phyloP scores from a whole-genome alignment of 768 basidiomycete genomes.

The Xerocomus spinulosus region DNA sequence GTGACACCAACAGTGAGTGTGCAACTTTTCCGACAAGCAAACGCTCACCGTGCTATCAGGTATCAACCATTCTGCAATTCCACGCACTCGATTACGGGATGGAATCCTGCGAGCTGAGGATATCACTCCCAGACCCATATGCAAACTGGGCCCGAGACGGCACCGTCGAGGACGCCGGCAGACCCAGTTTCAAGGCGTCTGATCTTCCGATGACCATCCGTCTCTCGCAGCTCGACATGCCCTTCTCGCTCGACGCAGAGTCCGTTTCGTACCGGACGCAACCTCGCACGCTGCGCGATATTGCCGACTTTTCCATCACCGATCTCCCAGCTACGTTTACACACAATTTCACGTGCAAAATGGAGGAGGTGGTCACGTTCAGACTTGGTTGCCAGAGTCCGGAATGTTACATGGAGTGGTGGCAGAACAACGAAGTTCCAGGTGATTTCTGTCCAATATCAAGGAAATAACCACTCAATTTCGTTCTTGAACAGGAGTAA shows the following conservation, averaged over 20 bases:
- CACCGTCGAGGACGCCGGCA: neutral
- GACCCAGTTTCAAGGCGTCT: neutral
- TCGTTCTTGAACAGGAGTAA: neutral
- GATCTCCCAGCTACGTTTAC: neutral
- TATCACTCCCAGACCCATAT: neutral
- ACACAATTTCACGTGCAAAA: slow-evolving; percentile 5
- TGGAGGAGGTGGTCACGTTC: slow-evolving; percentile 6
- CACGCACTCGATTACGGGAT: slow-evolving; percentile 4
- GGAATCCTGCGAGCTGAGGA: slow-evolving; percentile 3
- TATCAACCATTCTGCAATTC: slow-evolving; percentile 7
- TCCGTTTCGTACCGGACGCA: slow-evolving; percentile 2
- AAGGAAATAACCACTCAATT: neutral
- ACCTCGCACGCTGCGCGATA: neutral
- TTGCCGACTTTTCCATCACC: neutral
- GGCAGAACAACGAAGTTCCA: slow-evolving; percentile 1
- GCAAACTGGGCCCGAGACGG: neutral
- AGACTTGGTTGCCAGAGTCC: slow-evolving; percentile 3
- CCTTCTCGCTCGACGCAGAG: neutral
- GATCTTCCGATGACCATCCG: neutral
- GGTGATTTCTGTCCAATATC: neutral
- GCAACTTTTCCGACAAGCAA: no score
- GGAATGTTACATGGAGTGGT: slow-evolving; percentile 6
- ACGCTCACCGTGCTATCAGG: neutral
- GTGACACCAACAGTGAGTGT: neutral
- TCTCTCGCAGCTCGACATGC: slow-evolving; percentile 3